Percentiles rank a stretch among this genome's conserved stretches.
Evolutionary conservation across 805 yeast species (phyloP).

Genomic region (Suhomyces vadensis): DNA sequence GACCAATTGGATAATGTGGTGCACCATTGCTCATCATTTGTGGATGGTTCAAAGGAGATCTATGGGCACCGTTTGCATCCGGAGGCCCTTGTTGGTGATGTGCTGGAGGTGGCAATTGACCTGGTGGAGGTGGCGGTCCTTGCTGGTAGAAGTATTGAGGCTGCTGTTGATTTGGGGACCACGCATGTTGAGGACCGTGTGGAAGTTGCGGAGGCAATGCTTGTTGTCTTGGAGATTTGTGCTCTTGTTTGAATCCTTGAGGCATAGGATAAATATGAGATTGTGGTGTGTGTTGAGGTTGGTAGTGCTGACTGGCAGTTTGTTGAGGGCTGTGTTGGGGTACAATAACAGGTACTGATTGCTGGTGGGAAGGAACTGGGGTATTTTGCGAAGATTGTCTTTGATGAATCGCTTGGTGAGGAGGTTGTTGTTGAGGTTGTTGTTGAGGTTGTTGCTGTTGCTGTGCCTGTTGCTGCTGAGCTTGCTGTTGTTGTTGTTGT

Average conservation of each 20-base stretch:
- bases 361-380: conserved; percentile 6
- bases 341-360: conserved; percentile 5
- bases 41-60: conserved; percentile 26
- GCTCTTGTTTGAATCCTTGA: conserved; percentile 14
- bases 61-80: conserved; percentile 13
- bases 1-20: conserved; percentile 15
- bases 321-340: conserved; percentile 7
- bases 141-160: conserved; percentile 25
- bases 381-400: conserved; percentile 10
- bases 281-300: conserved; percentile 7
- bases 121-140: conserved; percentile 16
- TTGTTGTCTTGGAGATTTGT: conserved; percentile 18
- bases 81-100: conserved; percentile 10
- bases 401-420: conserved; percentile 2
- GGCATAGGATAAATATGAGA: conserved; percentile 14
- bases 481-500: conserved; percentile 7
- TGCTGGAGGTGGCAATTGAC: conserved; percentile 11
- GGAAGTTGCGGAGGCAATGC: conserved; percentile 24
- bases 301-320: conserved; percentile 8
- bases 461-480: not conserved
- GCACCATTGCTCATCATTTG: conserved; percentile 20
- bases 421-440: not conserved
- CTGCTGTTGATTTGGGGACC: conserved; percentile 23
- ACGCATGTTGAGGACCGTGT: conserved; percentile 29
- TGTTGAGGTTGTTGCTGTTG: conserved; percentile 8